Base-by-base conservation (phyloP, 2,329 filamentous ascomycete species). In the Coniochaeta hoffmannii region DNA sequence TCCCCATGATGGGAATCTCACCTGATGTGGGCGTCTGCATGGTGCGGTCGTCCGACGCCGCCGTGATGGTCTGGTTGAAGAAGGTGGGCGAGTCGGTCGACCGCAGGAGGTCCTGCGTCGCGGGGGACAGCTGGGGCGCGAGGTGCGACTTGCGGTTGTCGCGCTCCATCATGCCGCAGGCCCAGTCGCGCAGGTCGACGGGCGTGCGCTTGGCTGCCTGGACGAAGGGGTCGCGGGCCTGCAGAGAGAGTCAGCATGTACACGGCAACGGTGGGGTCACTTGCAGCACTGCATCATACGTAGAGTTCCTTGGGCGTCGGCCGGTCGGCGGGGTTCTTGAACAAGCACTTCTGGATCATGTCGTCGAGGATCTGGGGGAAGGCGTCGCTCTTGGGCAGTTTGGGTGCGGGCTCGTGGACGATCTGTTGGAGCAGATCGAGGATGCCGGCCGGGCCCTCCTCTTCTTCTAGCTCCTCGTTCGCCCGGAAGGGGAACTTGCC, bases 191-290 rank as follows among this genome's bases (percentile, higher is more conserved):
- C 32, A 99, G 80, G 69, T 99, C 88, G 53, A 99, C 94, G 0
- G 94, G 94, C 1, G 94, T 99, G 63, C 93, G 85, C 76, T 97
- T 97, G 51, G 94, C 94, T 54, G 94, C 94, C 72, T 96, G 91
- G 19, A 99, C 84, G 71, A 99, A 99, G 3, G 91, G 85, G 68
- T 99, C 94, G 59, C 88, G 87, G 62, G 97, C 92, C 90, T 95
- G 1, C 17, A 9, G 49, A 55, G 28, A 44, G 28, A 10, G 61
- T 73, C 55, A 71, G 65, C 56, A 58, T 36, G 56, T 56, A 54
- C 50, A 12, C 7, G 30, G 30, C 11, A 44, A 3, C 10, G n/a
- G 12, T 19, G 41, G 2, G 19, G 11, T 28, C 41, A 28, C 36
- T n/a, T 41, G 36, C 17, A 41, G 36, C 36, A 22, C n/a, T 9